Evolutionary conservation across 2,329 filamentous ascomycete genomes (phyloP), one percentile per base, ranked within the genome.

Genomic region (Botrytis sinoallii): DNA sequence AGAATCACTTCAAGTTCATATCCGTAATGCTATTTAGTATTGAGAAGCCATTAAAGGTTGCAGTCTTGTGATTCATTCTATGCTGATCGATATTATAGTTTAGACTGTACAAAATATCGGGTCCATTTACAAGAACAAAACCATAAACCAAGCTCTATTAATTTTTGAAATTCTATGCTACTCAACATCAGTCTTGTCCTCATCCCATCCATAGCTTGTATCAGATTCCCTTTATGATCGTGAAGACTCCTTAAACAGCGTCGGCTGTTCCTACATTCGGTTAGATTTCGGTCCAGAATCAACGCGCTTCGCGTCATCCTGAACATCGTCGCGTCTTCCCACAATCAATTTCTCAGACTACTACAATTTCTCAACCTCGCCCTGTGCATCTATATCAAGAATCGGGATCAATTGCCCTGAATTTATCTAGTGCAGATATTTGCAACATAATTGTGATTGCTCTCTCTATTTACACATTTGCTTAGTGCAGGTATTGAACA

Each of bases 301-400:
- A 44, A 52, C 70, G 70, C 70, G 70, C 44, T 65, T 52, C 60
- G 70, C 59, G 60, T 67, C 46, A 72, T 67, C 59, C n/a, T 9
- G 35, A n/a, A 22, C 29, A 25, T 59, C 35, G 70, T 46, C 63
- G 70, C 70, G 61, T 72, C 61, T 40, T 22, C n/a, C 67, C 52
- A 42, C 48, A 35, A 60, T 60, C 52, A 25, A 70, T 42, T 70
- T 52, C 65, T 67, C 64, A 40, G 22, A 40, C 10, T 48, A 9
- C 20, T 29, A 5, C 44, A 67, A 38, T n/a, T 25, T 67, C 29
- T 20, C 29, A 48, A 35, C 25, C 18, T 55, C 67, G 16, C 25
- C 64, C 46, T 48, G 42, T 22, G 44, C 10, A n/a, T 66, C 29
- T 12, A 48, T 35, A 38, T 25, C 29, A 48, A 48, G 8, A 32